Evolutionary conservation across 306 rosid species (phyloP), one percentile per base, ranked within the genome.

Genomic region (Coriaria nepalensis): DNA sequence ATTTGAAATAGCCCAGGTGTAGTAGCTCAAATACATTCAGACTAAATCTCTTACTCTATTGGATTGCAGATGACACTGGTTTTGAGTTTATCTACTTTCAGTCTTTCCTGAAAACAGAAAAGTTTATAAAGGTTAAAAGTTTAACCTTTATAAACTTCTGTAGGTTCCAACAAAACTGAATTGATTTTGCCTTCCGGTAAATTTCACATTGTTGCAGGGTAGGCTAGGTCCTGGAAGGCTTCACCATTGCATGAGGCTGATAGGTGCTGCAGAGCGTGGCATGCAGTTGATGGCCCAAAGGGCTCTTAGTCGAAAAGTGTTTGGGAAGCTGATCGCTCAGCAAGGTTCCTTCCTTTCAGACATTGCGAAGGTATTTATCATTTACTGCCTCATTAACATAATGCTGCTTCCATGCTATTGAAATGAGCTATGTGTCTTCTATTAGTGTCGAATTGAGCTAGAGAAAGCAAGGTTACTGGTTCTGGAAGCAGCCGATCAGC

Each of bases 151-250:
- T 35, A 34, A 34, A 35, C 53, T 34, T 32, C 13, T 54, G 38
- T 37, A 53, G 38, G 10, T 44, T 11, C 39, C 14, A 33, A 42
- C 43, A 5, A 43, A 11, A 3, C 0, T 38, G 6, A 10, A 6
- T 2, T 2, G n/a, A 4, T 9, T 4, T 13, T 44, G 50, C 4
- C 49, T 53, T 49, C 20, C 50, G 11, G 55, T 38, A 35, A 47
- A 55, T 58, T 40, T 43, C 45, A 29, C 34, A 34, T 13, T 0
- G 2, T 70, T 75, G 56, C 79, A 92, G 98, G 98, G 93, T 65
- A 73, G 98, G 77, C 64, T 90, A 12, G 95, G 98, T 52, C 96
- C 98, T 6, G 94, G 98, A 76, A 79, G 98, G 79, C 61, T 92
- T 75, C 98, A 82, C 74, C 98, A 92, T 66, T 90, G 98, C 74